Evolutionary conservation across 169 alveolate species (phyloP).

Genomic region (Miamiensis avidus): DNA sequence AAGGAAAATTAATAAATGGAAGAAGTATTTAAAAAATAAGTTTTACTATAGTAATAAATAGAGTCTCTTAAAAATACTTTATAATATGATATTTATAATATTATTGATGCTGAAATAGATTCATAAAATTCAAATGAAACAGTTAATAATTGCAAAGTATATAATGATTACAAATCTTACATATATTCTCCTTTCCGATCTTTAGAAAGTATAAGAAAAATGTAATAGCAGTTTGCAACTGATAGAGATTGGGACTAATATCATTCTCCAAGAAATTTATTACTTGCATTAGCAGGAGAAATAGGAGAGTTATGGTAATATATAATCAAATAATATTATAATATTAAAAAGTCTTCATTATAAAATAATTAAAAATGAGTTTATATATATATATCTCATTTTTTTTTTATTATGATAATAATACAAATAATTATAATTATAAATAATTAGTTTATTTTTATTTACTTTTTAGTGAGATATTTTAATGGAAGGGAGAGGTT

Average conservation of each 20-base stretch:
- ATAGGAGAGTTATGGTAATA: slow-evolving; percentile 30
- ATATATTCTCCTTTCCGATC: neutral
- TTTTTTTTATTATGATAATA: no score
- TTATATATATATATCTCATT: no score
- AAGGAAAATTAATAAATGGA: neutral
- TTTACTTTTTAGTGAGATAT: slow-evolving; percentile 19
- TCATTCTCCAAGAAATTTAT: slow-evolving; percentile 46
- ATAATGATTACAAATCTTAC: neutral
- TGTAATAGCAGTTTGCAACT: neutral
- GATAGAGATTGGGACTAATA: slow-evolving; percentile 45
- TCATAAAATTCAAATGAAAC: no score
- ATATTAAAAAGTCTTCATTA: no score
- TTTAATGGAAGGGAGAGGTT: slow-evolving; percentile 26
- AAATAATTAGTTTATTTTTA: no score
- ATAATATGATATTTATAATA: no score
- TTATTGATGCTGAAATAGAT: neutral
- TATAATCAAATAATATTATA: no score
- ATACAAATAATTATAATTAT: no score
- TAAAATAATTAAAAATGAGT: no score
- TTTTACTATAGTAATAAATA: neutral
- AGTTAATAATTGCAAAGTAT: neutral
- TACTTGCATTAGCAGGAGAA: slow-evolving; percentile 39
- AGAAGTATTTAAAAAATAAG: neutral
- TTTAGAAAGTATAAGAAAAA: neutral
- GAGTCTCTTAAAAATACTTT: no score